phyloP scores from a whole-genome alignment of 495 filamentous ascomycete species.

The Lasiosphaeriaceae sp. region DNA sequence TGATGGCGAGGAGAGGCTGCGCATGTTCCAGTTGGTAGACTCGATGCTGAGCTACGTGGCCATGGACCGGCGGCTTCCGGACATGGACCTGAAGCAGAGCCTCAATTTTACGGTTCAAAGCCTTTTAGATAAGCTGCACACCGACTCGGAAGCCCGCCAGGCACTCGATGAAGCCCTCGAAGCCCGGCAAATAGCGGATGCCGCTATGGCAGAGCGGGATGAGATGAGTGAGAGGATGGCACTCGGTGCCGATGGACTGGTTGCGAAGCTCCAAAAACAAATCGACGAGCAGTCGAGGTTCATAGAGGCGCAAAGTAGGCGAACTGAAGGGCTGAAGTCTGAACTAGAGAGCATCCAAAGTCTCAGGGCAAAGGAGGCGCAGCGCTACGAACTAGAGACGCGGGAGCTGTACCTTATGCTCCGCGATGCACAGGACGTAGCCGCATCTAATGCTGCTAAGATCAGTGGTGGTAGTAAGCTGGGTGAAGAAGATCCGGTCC shows the following conservation, averaged over 20 bases:
- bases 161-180: constrained; percentile 87
- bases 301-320: constrained; percentile 82
- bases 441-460: constrained; percentile 80
- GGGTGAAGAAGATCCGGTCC: constrained; percentile 61
- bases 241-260: constrained; percentile 87
- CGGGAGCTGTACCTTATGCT: constrained; percentile 98
- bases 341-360: constrained; percentile 85
- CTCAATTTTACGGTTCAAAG: constrained; percentile 96
- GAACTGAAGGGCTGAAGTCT: constrained; percentile 80
- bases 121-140: constrained; percentile 90
- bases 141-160: constrained; percentile 88
- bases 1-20: constrained; percentile 83
- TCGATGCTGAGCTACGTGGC: constrained; percentile 98
- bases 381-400: constrained; percentile 93
- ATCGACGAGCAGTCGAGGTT: constrained; percentile 86
- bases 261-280: constrained; percentile 88
- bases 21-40: constrained; percentile 98
- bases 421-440: constrained; percentile 93
- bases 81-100: constrained; percentile 96
- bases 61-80: constrained; percentile 92
- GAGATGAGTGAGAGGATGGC: constrained; percentile 92
- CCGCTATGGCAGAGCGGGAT: constrained; percentile 92
- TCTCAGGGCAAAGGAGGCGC: constrained; percentile 83
- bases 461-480: constrained; percentile 44
- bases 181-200: constrained; percentile 86